phyloP scores from a whole-genome alignment of 768 basidiomycete genomes.

The Leccinum variicolor region DNA sequence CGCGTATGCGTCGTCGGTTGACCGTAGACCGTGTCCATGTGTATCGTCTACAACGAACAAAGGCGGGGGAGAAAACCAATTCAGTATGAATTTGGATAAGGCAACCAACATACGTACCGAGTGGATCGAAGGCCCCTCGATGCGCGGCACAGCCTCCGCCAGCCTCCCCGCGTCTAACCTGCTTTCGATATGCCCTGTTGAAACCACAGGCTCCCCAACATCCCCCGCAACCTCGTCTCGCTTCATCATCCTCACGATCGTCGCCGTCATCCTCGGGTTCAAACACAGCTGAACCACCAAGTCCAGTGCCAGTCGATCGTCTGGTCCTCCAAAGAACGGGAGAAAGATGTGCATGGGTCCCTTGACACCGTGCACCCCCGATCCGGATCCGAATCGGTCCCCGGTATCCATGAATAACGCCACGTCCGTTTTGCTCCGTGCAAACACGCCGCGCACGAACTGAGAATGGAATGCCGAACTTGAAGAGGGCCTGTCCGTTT shows the following conservation, averaged over 20 bases:
- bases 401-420: constrained; percentile 79
- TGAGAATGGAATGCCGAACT: constrained; percentile 70
- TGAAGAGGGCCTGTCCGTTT: constrained; percentile 41
- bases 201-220: constrained; percentile 1
- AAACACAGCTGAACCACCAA: constrained; percentile 82
- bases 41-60: constrained; percentile 22
- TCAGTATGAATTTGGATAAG: neutral
- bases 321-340: constrained; percentile 93
- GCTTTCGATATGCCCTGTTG: constrained; percentile 23
- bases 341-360: constrained; percentile 68
- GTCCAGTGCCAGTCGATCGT: constrained; percentile 83
- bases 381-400: constrained; percentile 22
- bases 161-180: neutral
- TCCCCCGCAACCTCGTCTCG: constrained; percentile 31
- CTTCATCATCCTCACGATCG: constrained; percentile 65
- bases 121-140: neutral
- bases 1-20: constrained; percentile 58
- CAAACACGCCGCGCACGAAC: constrained; percentile 81
- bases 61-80: neutral
- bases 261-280: constrained; percentile 65
- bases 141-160: neutral
- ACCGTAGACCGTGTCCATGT: constrained; percentile 72
- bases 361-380: constrained; percentile 6
- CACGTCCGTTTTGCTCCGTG: constrained; percentile 68
- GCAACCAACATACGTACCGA: constrained; percentile 9